These are phyloP conservation scores for Platanus orientalis DNA, from an alignment of 164 flowering plant genomes.

Conservation along the genomic window DNA sequence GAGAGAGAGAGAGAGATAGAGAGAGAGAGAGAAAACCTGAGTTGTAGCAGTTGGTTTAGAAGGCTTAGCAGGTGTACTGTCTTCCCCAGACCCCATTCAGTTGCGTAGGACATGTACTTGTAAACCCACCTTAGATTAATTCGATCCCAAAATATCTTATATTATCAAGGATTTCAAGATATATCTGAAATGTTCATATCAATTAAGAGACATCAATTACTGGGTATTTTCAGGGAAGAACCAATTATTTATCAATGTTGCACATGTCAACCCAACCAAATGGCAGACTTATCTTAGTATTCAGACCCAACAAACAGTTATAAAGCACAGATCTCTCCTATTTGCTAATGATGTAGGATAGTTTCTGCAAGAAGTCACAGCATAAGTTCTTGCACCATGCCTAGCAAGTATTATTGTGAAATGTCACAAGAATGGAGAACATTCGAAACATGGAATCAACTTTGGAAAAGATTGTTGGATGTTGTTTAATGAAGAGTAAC, in stretches of 20 bases:
- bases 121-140: conserved; percentile 3
- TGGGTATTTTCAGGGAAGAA: neutral
- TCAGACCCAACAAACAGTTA: neutral
- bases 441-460: neutral
- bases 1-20: conserved; percentile 4
- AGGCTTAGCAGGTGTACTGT: conserved; percentile 43
- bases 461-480: too few relatives aligned
- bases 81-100: conserved; percentile 52
- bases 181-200: neutral
- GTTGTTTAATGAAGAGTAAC: too few relatives aligned
- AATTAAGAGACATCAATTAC: neutral
- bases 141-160: neutral
- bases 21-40: conserved; percentile 11
- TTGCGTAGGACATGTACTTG: neutral
- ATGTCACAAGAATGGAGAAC: neutral
- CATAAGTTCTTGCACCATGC: neutral
- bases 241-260: neutral
- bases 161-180: conserved; percentile 1
- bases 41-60: conserved; percentile 15
- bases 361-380: neutral
- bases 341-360: neutral
- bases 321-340: neutral
- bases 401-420: neutral
- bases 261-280: neutral
- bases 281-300: neutral